Percentiles rank a stretch among this genome's conserved stretches.
phyloP scores from a whole-genome alignment of 2,329 filamentous ascomycete genomes.

The Hymenoscyphus linearis region DNA sequence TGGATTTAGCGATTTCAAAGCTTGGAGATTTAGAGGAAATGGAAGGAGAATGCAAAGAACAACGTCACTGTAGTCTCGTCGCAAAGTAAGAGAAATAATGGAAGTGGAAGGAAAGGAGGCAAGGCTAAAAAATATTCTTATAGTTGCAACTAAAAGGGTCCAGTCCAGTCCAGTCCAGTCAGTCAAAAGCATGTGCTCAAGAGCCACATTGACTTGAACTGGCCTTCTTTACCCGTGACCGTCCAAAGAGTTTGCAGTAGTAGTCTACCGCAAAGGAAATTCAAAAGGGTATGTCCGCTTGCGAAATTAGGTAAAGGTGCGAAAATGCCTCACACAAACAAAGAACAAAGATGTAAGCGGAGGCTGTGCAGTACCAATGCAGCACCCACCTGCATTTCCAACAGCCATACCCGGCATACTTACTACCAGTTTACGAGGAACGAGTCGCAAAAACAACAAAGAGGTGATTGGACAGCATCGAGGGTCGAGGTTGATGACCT shows the following conservation, averaged over 20 bases:
- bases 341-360: not conserved
- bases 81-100: not conserved
- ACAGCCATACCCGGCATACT: not conserved
- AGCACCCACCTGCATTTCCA: not conserved
- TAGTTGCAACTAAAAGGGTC: not conserved
- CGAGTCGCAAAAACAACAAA: not conserved
- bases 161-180: too few relatives aligned
- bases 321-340: not conserved
- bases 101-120: not conserved
- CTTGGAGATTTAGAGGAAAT: not conserved
- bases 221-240: not conserved
- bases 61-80: not conserved
- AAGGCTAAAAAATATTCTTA: not conserved
- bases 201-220: not conserved
- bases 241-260: not conserved
- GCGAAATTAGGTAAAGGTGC: not conserved
- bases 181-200: not conserved
- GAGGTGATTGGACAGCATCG: not conserved
- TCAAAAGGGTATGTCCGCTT: not conserved
- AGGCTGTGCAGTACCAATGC: not conserved
- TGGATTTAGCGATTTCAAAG: not conserved
- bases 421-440: not conserved
- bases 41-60: not conserved
- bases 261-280: not conserved
- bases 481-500: not conserved